Evolutionary conservation across 768 basidiomycete genomes (phyloP).

Genomic region (Tylopilus sp.): DNA sequence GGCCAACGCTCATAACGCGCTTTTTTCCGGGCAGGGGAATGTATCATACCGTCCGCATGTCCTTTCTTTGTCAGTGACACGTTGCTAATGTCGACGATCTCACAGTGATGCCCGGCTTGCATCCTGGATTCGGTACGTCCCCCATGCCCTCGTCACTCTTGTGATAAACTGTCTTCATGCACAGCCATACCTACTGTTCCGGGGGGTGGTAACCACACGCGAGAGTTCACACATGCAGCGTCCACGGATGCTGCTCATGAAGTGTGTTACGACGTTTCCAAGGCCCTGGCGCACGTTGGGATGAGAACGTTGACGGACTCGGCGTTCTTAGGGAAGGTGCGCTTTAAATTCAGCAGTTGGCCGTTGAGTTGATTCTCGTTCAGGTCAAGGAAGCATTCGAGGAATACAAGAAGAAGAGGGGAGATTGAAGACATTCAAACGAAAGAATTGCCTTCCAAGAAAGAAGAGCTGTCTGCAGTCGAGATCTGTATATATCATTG

Average conservation of each 20-base stretch:
- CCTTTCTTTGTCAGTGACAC: background rate
- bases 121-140: conserved; percentile 53
- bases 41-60: conserved; percentile 58
- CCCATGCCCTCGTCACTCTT: background rate
- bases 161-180: background rate
- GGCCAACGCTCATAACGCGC: background rate
- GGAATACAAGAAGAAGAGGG: conserved; percentile 32
- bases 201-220: conserved; percentile 76
- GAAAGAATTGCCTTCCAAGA: too few relatives aligned
- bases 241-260: conserved; percentile 58
- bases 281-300: conserved; percentile 66
- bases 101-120: conserved; percentile 59
- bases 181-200: conserved; percentile 69
- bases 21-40: conserved; percentile 34
- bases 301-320: conserved; percentile 66
- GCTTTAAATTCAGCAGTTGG: conserved; percentile 6
- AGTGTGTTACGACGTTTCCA: conserved; percentile 62
- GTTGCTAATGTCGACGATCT: background rate
- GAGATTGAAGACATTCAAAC: background rate
- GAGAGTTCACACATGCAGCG: conserved; percentile 58
- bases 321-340: conserved; percentile 53
- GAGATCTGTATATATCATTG: background rate
- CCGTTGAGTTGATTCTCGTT: background rate
- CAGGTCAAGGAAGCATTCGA: conserved; percentile 49
- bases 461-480: background rate